Evolutionary conservation across 2,329 filamentous ascomycete species (phyloP).

Genomic region (Talaromyces verruculosus): DNA sequence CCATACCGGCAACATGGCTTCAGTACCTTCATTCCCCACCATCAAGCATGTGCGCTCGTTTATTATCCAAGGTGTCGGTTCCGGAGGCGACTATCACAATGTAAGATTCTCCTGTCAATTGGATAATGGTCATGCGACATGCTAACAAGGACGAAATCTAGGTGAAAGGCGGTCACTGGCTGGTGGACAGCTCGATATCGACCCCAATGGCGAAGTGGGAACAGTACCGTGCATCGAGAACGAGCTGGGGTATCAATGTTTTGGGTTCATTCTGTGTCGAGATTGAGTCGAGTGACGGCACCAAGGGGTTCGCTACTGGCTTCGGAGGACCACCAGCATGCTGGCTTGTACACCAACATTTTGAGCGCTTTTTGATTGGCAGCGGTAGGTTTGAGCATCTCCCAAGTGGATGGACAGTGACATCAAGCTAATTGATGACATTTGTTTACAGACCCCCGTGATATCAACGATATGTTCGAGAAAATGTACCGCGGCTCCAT

Average conservation of each 20-base stretch:
- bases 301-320: conserved; percentile 89
- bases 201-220: conserved; percentile 91
- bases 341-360: conserved; percentile 92
- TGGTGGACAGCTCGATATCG: conserved; percentile 88
- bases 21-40: conserved; percentile 39
- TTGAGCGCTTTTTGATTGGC: conserved; percentile 85
- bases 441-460: conserved; percentile 67
- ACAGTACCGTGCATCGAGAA: conserved; percentile 80
- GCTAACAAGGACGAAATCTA: conserved; percentile 21
- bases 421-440: neutral
- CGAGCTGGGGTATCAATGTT: conserved; percentile 94
- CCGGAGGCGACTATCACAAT: conserved; percentile 73
- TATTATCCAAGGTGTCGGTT: conserved; percentile 49
- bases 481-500: conserved; percentile 95
- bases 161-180: conserved; percentile 62
- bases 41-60: conserved; percentile 50
- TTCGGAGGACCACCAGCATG: conserved; percentile 92
- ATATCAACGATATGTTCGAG: conserved; percentile 90
- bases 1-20: conserved; percentile 31
- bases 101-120: conserved; percentile 56
- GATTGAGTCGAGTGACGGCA: conserved; percentile 83
- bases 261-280: conserved; percentile 89
- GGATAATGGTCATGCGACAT: neutral
- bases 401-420: neutral
- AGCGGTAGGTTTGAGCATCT: conserved; percentile 52